phyloP scores from a whole-genome alignment of 495 filamentous ascomycete genomes.

The Penicillium chermesinum region DNA sequence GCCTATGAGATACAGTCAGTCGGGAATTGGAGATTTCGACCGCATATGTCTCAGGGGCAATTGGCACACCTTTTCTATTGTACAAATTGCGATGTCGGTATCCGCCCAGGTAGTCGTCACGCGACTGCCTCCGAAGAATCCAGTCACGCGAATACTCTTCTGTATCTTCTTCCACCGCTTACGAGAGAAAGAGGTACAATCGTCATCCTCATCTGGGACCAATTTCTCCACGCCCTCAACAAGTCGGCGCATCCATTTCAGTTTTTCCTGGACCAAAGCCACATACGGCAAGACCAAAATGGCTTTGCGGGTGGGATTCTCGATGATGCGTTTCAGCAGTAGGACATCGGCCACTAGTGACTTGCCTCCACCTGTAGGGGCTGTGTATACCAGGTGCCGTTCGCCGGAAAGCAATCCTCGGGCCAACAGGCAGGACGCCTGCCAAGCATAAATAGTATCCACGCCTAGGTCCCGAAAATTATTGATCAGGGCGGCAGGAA shows the following conservation, averaged over 20 bases:
- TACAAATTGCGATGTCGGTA: constrained; percentile 75
- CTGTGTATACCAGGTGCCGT: constrained; percentile 72
- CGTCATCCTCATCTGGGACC: constrained; percentile 25
- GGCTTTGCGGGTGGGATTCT: constrained; percentile 61
- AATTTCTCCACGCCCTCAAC: constrained; percentile 57
- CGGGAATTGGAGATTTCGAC: too few relatives aligned
- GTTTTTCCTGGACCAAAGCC: constrained; percentile 77
- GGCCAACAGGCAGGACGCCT: constrained; percentile 69
- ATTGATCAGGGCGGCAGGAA: constrained; percentile 54
- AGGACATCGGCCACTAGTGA: constrained; percentile 72
- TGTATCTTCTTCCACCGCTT: constrained; percentile 32
- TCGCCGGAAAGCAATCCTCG: constrained; percentile 61
- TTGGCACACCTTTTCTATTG: constrained; percentile 69
- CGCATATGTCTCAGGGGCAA: too few relatives aligned
- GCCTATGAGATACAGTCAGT: constrained; percentile 48
- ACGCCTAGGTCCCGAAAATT: constrained; percentile 65
- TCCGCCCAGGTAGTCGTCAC: constrained; percentile 63
- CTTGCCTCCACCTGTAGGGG: constrained; percentile 81
- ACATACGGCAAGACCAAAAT: constrained; percentile 79
- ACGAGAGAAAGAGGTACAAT: constrained; percentile 13
- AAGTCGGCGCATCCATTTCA: constrained; percentile 67
- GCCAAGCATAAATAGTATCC: constrained; percentile 72
- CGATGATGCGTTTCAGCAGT: constrained; percentile 67
- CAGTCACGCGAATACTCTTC: constrained; percentile 56
- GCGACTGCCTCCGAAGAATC: constrained; percentile 71